Evolutionary conservation across 1,139 yeast genomes (phyloP), one percentile per base, ranked within the genome.

Genomic region (Candida sp.): DNA sequence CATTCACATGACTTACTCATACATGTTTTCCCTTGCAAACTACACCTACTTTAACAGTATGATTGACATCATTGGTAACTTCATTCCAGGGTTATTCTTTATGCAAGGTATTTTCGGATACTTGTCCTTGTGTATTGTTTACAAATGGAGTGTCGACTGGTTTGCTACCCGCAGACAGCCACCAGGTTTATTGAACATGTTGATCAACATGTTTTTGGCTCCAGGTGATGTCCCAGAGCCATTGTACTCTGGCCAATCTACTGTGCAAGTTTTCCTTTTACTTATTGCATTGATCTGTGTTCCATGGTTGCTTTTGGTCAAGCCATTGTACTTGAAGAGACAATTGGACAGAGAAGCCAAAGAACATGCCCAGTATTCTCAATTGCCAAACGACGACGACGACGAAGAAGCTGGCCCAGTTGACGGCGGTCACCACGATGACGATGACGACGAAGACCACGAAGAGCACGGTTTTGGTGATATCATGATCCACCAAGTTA

Each of bases 401-500:
- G 70, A 62, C 38, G 70, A 63, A 39, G 46, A 49, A 17, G 67
- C 59, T 32, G 72, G 65, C 9, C 60, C 58, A 26, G 66, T 63
- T 39, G 69, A 63, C 26, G 62, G 61, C 17, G 65, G 58, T 49
- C 72, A 68, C 34, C 63, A 64, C 28, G 63, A 68, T 26, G 79
- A 69, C 17, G n/a, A n/a, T n/a, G 83, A 80, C 46, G 86, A 79
- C 48, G 78, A 78, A 48, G 81, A 74, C n/a, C 81, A 80, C 52
- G 86, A 80, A 52, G 86, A 75, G 48, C 83, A 80, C 59, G 75
- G 81, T 45, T 86, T 94, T 67, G 97, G 98, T 50, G 99, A 96
- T 63, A 82, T 96, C 39, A 89, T 96, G 81, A 94, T 96, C 58
- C 98, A 96, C 69, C 99, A 96, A 72, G 98, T 94, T 37, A 96